Evolutionary conservation across 805 yeast genomes (phyloP), one percentile per base, ranked within the genome.

Genomic region (Candida jianshihensis): DNA sequence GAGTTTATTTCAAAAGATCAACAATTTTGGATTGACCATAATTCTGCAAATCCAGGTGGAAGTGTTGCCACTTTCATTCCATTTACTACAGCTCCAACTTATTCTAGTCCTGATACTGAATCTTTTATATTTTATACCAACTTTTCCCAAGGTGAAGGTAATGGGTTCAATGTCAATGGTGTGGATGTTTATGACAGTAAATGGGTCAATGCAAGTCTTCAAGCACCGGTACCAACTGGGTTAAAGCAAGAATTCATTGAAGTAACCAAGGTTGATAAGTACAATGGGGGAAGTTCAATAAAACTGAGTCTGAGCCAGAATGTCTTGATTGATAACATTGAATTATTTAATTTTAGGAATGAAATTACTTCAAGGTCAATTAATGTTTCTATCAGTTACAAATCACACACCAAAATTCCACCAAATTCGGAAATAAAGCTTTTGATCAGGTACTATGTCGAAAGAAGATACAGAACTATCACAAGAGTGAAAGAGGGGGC

Each of bases 101-200:
- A 24, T 29, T 7, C n/a, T n/a, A n/a, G n/a, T n/a, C n/a, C n/a
- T 0, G 19, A 15, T 6, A 24, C 19, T 12, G 37, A 29, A 25
- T 33, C 21, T 9, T 5, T 40, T 4, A 32, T 50, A 1, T 68
- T 67, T 36, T 66, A 64, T 39, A 64, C 71, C 0, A 60, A 61
- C 36, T 68, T 68, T 43, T 50, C 55, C 18, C 52, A 45, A 16
- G 74, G 73, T 8, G 60, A 61, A 38, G 74, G 73, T 0, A 25
- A 39, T 2, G 37, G 34, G 12, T 67, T 57, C 39, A 49, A 36
- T 26, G 47, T 54, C 5, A 39, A 43, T 22, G 73, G 73, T 1
- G 33, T 40, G 3, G 40, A 37, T 5, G 51, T 60, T 0, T 64
- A 39, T 36, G 33, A 42, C 12, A 34, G 48, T 1, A 47, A 30